These are phyloP conservation scores for Cladosporium sp. DNA, from an alignment of 2,329 filamentous ascomycete genomes.

Conservation along the genomic window DNA sequence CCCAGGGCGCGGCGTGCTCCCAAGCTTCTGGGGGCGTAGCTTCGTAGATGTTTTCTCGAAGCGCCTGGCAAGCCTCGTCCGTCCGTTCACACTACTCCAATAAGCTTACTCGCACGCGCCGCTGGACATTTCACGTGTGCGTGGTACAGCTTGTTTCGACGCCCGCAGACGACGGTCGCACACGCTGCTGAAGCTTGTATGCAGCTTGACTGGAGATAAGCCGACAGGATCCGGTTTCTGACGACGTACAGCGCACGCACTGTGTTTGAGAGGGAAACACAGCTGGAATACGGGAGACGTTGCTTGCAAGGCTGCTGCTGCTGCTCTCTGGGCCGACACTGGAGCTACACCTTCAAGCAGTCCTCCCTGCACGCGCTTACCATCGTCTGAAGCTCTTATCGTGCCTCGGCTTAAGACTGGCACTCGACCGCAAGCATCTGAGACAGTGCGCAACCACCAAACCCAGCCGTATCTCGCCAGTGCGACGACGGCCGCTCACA, in stretches of 20 bases:
- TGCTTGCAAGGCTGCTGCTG: too few relatives aligned
- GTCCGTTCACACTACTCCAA: too few relatives aligned
- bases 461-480: neutral
- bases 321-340: neutral
- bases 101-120: neutral
- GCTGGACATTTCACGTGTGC: neutral
- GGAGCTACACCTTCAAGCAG: neutral
- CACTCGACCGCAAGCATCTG: constrained; percentile 1
- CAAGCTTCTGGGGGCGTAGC: constrained; percentile 8
- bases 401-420: constrained; percentile 10
- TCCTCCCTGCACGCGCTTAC: too few relatives aligned
- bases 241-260: too few relatives aligned
- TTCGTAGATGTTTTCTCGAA: neutral
- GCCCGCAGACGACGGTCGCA: neutral
- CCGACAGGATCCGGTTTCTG: constrained; percentile 6
- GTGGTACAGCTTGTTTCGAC: neutral
- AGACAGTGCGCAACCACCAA: constrained; percentile 10
- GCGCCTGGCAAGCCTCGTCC: too few relatives aligned
- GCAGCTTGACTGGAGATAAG: neutral
- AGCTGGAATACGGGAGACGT: neutral
- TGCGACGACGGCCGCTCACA: neutral
- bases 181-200: neutral
- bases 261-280: neutral
- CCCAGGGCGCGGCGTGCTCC: neutral
- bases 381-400: constrained; percentile 1